These are phyloP conservation scores for Xylariaceae sp. DNA, from an alignment of 2,329 filamentous ascomycete genomes.

Conservation along the genomic window DNA sequence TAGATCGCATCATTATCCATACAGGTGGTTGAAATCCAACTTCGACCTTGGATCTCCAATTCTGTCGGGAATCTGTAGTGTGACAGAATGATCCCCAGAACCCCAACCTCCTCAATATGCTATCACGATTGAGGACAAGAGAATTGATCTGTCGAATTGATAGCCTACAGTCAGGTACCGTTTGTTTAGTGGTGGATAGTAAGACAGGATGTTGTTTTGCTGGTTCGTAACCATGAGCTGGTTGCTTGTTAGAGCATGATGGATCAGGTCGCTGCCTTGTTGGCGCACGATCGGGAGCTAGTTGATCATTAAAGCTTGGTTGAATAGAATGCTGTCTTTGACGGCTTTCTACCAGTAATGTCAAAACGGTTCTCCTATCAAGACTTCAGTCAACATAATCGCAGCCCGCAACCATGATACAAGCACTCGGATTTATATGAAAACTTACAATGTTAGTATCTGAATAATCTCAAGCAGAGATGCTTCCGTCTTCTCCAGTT, in stretches of 20 bases:
- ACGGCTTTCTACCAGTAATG: not conserved
- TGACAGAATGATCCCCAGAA: not conserved
- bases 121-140: not conserved
- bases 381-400: too few species aligned
- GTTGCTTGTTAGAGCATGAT: too few species aligned
- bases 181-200: not conserved
- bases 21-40: conserved; percentile 1
- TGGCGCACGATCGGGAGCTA: too few species aligned
- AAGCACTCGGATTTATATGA: too few species aligned
- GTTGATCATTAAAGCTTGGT: too few species aligned
- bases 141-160: not conserved
- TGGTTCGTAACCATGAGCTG: too few species aligned
- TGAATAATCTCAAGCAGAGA: conserved; percentile 1
- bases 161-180: not conserved
- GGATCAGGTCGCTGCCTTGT: too few species aligned
- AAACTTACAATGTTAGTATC: not conserved
- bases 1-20: not conserved
- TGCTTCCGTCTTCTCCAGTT: not conserved
- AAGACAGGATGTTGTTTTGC: too few species aligned
- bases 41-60: not conserved
- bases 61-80: not conserved
- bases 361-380: not conserved
- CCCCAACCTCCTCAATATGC: not conserved
- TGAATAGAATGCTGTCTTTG: not conserved
- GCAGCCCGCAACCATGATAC: too few species aligned